These are phyloP conservation scores for Penicillium dipodomyicola DNA, from an alignment of 495 filamentous ascomycete genomes.

Conservation along the genomic window DNA sequence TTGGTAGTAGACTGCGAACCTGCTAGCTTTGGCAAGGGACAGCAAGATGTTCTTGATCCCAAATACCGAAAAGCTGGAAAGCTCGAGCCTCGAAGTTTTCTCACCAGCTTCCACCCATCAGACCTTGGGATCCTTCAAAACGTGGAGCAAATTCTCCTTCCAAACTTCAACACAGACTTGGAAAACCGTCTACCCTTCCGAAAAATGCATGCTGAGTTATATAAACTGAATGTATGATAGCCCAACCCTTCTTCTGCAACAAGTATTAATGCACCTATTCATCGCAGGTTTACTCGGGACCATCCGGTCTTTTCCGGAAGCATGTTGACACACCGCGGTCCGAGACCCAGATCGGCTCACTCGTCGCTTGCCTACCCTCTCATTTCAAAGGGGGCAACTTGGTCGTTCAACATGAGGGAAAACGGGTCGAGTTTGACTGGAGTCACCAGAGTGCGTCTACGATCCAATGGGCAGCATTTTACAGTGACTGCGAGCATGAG, in stretches of 20 bases:
- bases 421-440: conserved; percentile 46
- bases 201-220: conserved; percentile 46
- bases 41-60: conserved; percentile 48
- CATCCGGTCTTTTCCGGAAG: conserved; percentile 49
- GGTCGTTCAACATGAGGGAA: conserved; percentile 24
- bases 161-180: conserved; percentile 23
- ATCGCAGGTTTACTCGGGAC: conserved; percentile 47
- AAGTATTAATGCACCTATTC: not conserved
- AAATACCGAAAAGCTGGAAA: conserved; percentile 51
- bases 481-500: conserved; percentile 61
- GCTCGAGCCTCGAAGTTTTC: conserved; percentile 44
- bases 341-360: conserved; percentile 49
- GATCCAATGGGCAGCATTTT: conserved; percentile 61
- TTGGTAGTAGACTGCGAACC: conserved; percentile 40
- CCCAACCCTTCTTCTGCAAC: not conserved
- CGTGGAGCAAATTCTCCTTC: conserved; percentile 48
- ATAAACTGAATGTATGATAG: conserved; percentile 54
- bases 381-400: conserved; percentile 38
- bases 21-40: conserved; percentile 47
- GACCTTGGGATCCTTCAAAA: conserved; percentile 51
- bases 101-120: conserved; percentile 51
- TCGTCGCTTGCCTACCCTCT: conserved; percentile 55
- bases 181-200: conserved; percentile 14
- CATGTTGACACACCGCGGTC: conserved; percentile 58
- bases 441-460: conserved; percentile 12